Conservation (phyloP, 495 filamentous ascomycete species). For the Hyaloscypha bicolor region DNA sequence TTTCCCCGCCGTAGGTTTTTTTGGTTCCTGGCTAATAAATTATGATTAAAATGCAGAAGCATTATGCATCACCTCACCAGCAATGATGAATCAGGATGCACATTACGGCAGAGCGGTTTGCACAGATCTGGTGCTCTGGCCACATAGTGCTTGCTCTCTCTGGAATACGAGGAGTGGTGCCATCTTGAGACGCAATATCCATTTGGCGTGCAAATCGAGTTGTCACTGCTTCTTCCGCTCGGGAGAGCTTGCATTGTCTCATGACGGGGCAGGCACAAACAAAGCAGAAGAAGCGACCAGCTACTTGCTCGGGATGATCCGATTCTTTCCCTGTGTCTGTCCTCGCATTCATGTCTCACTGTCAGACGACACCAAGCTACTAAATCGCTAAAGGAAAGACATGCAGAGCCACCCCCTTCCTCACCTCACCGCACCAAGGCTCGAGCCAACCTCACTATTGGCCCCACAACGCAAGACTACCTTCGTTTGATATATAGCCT, state of each 20-base stretch:
- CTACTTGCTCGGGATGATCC: background rate
- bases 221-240: too few relatives aligned
- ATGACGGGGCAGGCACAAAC: background rate
- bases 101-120: background rate
- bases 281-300: background rate
- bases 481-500: background rate
- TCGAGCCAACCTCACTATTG: background rate
- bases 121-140: background rate
- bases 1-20: slow-evolving; percentile 1
- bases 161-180: background rate
- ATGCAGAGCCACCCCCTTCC: background rate
- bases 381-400: background rate
- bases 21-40: slow-evolving; percentile 14
- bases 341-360: background rate
- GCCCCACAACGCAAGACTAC: background rate
- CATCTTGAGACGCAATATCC: background rate
- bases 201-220: too few relatives aligned
- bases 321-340: background rate
- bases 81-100: background rate
- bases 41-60: background rate
- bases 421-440: background rate
- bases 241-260: background rate
- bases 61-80: background rate
- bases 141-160: background rate
- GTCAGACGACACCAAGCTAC: background rate